Base-by-base conservation (phyloP, 345 rosid genomes). In the Eucalyptus tenuipes region DNA sequence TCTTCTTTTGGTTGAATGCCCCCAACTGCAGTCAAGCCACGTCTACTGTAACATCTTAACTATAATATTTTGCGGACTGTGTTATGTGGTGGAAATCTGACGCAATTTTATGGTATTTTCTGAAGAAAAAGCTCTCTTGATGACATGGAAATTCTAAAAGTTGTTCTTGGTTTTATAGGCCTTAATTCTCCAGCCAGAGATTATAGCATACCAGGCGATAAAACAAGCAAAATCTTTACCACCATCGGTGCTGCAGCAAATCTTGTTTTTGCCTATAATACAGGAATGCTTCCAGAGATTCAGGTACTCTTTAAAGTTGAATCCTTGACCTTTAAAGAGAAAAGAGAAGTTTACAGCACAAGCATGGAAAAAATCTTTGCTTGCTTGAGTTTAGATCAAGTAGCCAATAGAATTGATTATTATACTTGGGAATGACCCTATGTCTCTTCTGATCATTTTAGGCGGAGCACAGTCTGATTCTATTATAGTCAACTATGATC, bases 261-360 rank as follows among this genome's bases (percentile, higher is more conserved):
- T 92, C 95, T 98, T 1, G 96, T 97, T 79, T 98, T 98, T 86
- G 98, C 98, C 75, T 98, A 93, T 89, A 98, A 98, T 89, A 97
- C 99, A 4, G 99, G 99, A 87, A 98, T 98, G 99, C 98, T 97
- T 89, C 99, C 99, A 71, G 99, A 98, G 90, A 97, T 98, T 89
- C 96, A 94, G 94, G 96, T 94, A 89, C 5, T 20, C 59, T 40
- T 85, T 33, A 50, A 40, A 31, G 47, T 27, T 33, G 50, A 44
- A 52, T 27, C 75, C 16, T 33, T 80, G 55, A n/a, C 42, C 64
- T 37, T 20, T 75, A 75, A 37, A 75, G 47, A 75, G 45, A 75
- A 75, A 75, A 52, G 24, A 52, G 44, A 47, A 16, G 61, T 33
- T 8, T 86, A 52, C 87, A 85, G 53, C 2, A 47, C 86, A 14